These are phyloP conservation scores for Pezicula radicicola DNA, from an alignment of 2,329 filamentous ascomycete species.

Conservation along the genomic window DNA sequence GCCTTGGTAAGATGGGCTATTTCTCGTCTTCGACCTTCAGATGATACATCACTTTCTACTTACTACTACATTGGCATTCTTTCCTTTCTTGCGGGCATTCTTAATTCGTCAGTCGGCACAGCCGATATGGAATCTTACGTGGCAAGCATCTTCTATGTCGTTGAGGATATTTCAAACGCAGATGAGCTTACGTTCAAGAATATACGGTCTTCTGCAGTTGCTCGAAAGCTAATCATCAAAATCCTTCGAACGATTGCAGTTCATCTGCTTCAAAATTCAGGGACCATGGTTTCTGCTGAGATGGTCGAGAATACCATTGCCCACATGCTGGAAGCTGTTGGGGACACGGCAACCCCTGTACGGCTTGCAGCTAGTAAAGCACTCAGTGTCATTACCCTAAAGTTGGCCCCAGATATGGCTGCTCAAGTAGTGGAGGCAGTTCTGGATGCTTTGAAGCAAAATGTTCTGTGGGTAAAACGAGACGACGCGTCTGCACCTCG, in stretches of 20 bases:
- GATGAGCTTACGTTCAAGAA: slow-evolving; percentile 45
- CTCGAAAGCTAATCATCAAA: slow-evolving; percentile 81
- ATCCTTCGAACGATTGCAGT: slow-evolving; percentile 73
- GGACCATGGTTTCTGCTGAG: slow-evolving; percentile 32
- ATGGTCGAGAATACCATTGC: slow-evolving; percentile 80
- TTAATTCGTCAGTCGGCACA: slow-evolving; percentile 66
- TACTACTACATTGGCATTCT: slow-evolving; percentile 79
- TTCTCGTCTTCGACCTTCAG: slow-evolving; percentile 48
- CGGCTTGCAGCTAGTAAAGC: slow-evolving; percentile 90
- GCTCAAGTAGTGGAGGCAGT: slow-evolving; percentile 85
- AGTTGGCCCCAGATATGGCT: slow-evolving; percentile 76
- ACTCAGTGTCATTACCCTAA: slow-evolving; percentile 80
- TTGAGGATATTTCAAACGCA: slow-evolving; percentile 55
- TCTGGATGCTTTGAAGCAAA: slow-evolving; percentile 63
- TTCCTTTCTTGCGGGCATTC: slow-evolving; percentile 73
- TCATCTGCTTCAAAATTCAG: slow-evolving; percentile 40
- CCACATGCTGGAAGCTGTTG: slow-evolving; percentile 72
- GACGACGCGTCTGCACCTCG: slow-evolving; percentile 4
- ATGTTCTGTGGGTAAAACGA: slow-evolving; percentile 48
- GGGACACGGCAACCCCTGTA: slow-evolving; percentile 88
- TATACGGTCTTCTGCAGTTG: slow-evolving; percentile 71
- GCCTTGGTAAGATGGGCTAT: slow-evolving; percentile 71
- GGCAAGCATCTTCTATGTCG: slow-evolving; percentile 60
- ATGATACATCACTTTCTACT: slow-evolving; percentile 44
- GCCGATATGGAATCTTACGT: slow-evolving; percentile 71